Base-by-base conservation (phyloP, 352 stramenopile species). In the Thraustochytrium sp. region DNA sequence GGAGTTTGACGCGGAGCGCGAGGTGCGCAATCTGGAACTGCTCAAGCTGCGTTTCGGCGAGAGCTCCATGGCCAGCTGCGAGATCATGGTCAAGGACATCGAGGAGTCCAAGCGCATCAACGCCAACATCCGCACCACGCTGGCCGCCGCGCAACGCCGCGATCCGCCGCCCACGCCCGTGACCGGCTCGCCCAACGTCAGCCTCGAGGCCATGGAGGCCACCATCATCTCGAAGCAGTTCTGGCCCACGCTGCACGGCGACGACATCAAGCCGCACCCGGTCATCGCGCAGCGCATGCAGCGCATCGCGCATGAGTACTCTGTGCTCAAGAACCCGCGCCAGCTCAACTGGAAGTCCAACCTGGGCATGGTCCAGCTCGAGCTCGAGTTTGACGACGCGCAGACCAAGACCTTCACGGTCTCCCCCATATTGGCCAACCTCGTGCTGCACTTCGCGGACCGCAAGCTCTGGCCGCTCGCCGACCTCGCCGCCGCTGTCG, bases 1-100 rank as follows among this genome's bases (percentile, higher is more conserved):
- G 5, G 90, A 96, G 49, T 98, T 95, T 85, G 89, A 98, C 84
- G 98, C 95, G 0, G 95, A 98, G 85, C 90, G 91, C 26, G 92
- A 92, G 85, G 87, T 97, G 9, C 93, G 97, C 85, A 99, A 96
- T 53, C 86, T 98, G 0, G 96, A 99, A 85, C 86, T 99, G 29
- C 90, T 99, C 5, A 99, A 99, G 85, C 86, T 98, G 18, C 90
- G 96, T 26, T 98, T 99, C 87, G 95, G 96, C 26, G 95, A 98
- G 87, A 88, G 92, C 5, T 94, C 88, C 49, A 91, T 99, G 82
- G 90, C 96, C 61, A 92, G 97, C 64, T 98, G 95, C 74, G 95
- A 98, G 87, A 97, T 98, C 82, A 99, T 99, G 96, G 91, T 98
- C 72, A 96, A 96, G 46, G 95, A 98, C 84, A 95, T 98, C 53